A percentile compares a stretch with the other conserved stretches of the same genome.
phyloP scores from a whole-genome alignment of 2,329 filamentous ascomycete species.

The Aspergillus viridinutans region DNA sequence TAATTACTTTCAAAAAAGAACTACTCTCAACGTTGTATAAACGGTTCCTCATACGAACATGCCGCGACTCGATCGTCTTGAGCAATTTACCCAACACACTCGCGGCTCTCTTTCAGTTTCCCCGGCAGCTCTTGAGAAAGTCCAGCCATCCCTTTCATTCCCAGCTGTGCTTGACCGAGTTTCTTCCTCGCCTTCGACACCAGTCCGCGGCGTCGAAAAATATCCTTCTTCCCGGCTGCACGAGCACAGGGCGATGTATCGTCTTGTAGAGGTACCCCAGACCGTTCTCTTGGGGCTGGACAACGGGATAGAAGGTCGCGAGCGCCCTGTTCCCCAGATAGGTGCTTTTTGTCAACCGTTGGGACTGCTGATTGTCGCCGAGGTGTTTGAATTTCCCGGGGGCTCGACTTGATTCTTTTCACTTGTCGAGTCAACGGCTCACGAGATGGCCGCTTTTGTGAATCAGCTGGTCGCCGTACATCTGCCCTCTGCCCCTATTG shows the following conservation, averaged over 20 bases:
- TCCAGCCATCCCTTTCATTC: background rate
- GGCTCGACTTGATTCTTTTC: background rate
- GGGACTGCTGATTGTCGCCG: background rate
- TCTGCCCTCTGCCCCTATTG: background rate
- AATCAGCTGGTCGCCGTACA: background rate
- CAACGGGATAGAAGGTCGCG: background rate
- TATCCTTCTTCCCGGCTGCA: background rate
- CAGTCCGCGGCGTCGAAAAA: background rate
- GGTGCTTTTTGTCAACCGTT: background rate
- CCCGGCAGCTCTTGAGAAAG: background rate
- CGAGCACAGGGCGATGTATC: background rate
- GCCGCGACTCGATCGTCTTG: background rate
- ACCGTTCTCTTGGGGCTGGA: background rate
- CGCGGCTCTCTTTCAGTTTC: background rate
- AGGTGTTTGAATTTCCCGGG: background rate
- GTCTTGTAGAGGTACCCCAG: background rate
- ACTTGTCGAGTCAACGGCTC: background rate
- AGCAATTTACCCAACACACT: background rate
- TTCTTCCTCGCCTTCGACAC: background rate
- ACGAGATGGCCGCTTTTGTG: background rate
- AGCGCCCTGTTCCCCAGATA: background rate
- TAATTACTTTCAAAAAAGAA: background rate
- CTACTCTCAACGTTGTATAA: background rate
- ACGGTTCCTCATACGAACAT: background rate
- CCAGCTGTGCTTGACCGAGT: background rate